Conservation (phyloP, 176 grass and related monocot species). For the Areca catechu region DNA sequence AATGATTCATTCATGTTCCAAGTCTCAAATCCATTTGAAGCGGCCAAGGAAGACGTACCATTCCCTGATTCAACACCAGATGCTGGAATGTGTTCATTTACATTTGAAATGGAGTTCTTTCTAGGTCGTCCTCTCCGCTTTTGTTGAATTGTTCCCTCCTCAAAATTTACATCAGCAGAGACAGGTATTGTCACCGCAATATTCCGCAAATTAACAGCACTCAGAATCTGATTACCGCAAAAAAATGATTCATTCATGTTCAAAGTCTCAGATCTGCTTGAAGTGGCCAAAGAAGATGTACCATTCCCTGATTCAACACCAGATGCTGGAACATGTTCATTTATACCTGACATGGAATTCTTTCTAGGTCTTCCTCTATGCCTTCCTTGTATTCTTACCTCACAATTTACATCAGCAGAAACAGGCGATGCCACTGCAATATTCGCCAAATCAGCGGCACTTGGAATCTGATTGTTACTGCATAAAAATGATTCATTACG, state of each 20-base stretch:
- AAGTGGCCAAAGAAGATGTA: too few species aligned
- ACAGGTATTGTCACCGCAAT: too few species aligned
- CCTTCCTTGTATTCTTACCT: too few species aligned
- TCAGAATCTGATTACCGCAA: too few species aligned
- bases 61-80: slow-evolving; percentile 20
- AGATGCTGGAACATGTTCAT: too few species aligned
- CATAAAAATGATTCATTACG: background rate
- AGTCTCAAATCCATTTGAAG: slow-evolving; percentile 2
- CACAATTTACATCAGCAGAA: slow-evolving; percentile 15
- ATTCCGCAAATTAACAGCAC: too few species aligned
- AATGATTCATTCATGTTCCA: slow-evolving; percentile 13
- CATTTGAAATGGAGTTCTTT: slow-evolving; percentile 13
- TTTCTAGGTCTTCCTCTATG: too few species aligned
- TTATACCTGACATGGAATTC: too few species aligned
- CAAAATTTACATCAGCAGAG: too few species aligned
- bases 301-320: too few species aligned
- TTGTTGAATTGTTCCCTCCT: slow-evolving; percentile 4
- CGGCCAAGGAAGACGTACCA: background rate
- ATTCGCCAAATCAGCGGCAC: slow-evolving; percentile 18
- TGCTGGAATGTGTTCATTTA: slow-evolving; percentile 8
- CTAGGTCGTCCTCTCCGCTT: slow-evolving; percentile 14
- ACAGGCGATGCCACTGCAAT: slow-evolving; percentile 2
- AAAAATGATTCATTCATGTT: too few species aligned
- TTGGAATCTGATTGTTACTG: slow-evolving; percentile 1
- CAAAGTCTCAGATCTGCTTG: too few species aligned